Evolutionary conservation across 148 eudicot species (phyloP).

Genomic region (Beta vulgaris): DNA sequence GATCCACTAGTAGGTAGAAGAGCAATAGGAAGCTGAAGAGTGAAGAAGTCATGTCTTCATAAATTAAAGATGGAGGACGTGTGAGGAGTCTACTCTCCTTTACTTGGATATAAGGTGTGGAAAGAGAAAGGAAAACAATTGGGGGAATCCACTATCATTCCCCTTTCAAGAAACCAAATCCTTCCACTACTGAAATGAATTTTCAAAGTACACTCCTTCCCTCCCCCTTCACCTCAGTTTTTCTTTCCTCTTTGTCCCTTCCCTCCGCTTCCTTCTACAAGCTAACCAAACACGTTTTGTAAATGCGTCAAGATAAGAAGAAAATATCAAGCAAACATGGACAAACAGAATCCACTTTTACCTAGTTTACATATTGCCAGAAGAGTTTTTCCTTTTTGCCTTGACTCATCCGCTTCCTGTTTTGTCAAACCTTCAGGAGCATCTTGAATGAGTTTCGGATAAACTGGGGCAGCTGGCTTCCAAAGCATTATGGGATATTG

Average conservation of each 20-base stretch:
- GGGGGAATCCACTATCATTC: no score
- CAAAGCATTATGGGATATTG: constrained; percentile 85
- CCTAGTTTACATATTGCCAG: constrained; percentile 83
- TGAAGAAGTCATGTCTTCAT: neutral
- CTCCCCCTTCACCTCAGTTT: no score
- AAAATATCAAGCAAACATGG: neutral
- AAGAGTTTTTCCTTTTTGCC: constrained; percentile 67
- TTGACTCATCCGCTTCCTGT: constrained; percentile 64
- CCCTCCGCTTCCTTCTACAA: no score
- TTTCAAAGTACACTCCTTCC: no score
- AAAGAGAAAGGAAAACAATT: no score
- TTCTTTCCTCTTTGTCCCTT: no score
- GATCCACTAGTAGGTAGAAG: neutral
- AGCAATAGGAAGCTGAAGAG: neutral
- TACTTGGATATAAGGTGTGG: no score
- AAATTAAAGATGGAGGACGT: no score
- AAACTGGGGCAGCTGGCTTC: constrained; percentile 97
- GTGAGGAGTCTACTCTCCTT: no score
- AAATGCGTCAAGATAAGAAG: neutral
- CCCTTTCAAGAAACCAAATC: no score
- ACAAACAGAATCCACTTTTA: constrained; percentile 19
- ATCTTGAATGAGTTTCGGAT: constrained; percentile 92
- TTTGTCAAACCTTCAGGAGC: constrained; percentile 90
- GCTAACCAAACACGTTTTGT: no score
- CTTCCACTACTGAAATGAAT: no score